A percentile compares a stretch with the other conserved stretches of the same genome.
Conservation (phyloP, 345 rosid genomes). For the Bruguiera parviflora region DNA sequence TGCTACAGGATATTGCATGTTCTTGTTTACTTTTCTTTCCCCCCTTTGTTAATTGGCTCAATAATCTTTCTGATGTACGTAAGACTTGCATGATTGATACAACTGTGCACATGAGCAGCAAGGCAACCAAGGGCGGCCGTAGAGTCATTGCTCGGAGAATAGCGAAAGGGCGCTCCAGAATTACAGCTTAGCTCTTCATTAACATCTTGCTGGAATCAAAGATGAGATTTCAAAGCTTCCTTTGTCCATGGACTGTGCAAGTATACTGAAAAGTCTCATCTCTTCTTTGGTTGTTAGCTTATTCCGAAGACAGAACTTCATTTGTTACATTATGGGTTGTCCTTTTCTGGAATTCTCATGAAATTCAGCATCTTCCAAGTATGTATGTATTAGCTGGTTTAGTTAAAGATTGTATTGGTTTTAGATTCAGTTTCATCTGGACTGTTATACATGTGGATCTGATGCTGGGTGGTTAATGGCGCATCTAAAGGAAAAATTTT, state of each 20-base stretch:
- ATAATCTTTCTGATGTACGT: background rate
- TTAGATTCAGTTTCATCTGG: too few relatives aligned
- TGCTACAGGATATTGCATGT: background rate
- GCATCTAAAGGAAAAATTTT: too few relatives aligned
- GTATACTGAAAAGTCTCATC: background rate
- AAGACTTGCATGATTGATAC: slow-evolving; percentile 15
- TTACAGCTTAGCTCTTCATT: slow-evolving; percentile 52
- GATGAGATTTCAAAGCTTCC: background rate
- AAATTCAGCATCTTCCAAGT: too few relatives aligned
- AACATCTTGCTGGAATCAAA: background rate
- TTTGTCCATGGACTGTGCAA: background rate
- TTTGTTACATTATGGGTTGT: too few relatives aligned
- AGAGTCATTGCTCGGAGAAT: slow-evolving; percentile 95
- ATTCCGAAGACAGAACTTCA: too few relatives aligned
- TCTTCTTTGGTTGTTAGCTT: background rate
- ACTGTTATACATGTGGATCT: too few relatives aligned
- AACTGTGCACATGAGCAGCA: slow-evolving; percentile 50
- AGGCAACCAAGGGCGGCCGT: slow-evolving; percentile 95
- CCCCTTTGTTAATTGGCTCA: background rate
- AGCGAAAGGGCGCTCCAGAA: slow-evolving; percentile 90
- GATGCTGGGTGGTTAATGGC: too few relatives aligned
- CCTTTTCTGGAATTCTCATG: too few relatives aligned
- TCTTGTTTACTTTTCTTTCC: background rate
- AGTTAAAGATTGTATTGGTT: too few relatives aligned
- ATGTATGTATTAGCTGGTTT: too few relatives aligned